Evolutionary conservation across 352 stramenopile species (phyloP).

Genomic region (Globisporangium abappressorium): DNA sequence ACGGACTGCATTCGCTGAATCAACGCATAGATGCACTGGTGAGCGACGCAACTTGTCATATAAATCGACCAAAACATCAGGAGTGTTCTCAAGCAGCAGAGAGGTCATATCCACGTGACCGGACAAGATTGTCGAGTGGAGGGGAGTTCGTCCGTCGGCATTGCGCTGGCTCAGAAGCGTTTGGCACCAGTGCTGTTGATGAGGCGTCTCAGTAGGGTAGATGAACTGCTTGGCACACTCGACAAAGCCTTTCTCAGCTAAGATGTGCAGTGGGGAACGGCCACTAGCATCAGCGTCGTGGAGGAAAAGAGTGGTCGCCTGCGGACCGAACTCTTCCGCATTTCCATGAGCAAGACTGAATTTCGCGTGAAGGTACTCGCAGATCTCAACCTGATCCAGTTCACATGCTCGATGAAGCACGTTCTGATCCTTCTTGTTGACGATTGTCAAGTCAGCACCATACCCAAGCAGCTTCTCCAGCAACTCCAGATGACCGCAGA

Average conservation of each 20-base stretch:
- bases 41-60: slow-evolving; percentile 36
- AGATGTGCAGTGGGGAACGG: slow-evolving; percentile 42
- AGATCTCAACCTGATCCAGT: slow-evolving; percentile 59
- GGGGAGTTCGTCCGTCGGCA: slow-evolving; percentile 24
- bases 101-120: slow-evolving; percentile 33
- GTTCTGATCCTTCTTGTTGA: slow-evolving; percentile 32
- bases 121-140: slow-evolving; percentile 40
- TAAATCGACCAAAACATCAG: slow-evolving; percentile 17
- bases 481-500: slow-evolving; percentile 43
- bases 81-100: slow-evolving; percentile 26
- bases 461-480: slow-evolving; percentile 33
- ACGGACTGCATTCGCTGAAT: slow-evolving; percentile 14
- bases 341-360: slow-evolving; percentile 4
- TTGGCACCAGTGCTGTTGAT: slow-evolving; percentile 14
- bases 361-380: slow-evolving; percentile 32
- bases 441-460: slow-evolving; percentile 25
- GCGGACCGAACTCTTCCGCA: not conserved
- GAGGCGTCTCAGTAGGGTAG: slow-evolving; percentile 13
- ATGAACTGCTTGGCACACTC: slow-evolving; percentile 56
- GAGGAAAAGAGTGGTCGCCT: slow-evolving; percentile 16
- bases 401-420: slow-evolving; percentile 62
- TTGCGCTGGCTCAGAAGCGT: slow-evolving; percentile 27
- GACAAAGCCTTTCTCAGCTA: slow-evolving; percentile 37
- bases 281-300: slow-evolving; percentile 30
- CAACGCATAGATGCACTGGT: slow-evolving; percentile 40